These are phyloP conservation scores for Priceomyces haplophilus DNA, from an alignment of 805 yeast genomes.

Conservation along the genomic window DNA sequence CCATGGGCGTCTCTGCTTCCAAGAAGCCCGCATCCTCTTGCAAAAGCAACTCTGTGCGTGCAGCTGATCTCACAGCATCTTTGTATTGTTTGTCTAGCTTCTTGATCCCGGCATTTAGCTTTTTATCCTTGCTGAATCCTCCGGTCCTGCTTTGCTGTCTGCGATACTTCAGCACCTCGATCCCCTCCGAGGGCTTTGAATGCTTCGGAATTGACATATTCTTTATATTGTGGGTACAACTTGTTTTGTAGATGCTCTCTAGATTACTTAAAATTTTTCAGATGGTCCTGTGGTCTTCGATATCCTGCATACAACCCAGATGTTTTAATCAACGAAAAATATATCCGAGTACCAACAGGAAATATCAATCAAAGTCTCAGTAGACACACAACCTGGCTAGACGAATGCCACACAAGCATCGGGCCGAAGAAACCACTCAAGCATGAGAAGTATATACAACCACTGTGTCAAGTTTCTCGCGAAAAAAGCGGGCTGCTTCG, in stretches of 20 bases:
- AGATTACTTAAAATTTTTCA: slow-evolving; percentile 3
- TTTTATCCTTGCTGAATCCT: slow-evolving; percentile 49
- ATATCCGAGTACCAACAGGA: not conserved
- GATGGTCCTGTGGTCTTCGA: slow-evolving; percentile 1
- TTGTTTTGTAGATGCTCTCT: too few relatives aligned
- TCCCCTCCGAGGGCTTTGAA: slow-evolving; percentile 18
- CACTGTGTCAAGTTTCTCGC: not conserved
- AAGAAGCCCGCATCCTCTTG: slow-evolving; percentile 83
- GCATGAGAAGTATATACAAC: not conserved
- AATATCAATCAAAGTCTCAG: too few relatives aligned
- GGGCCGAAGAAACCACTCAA: not conserved
- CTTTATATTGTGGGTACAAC: too few relatives aligned
- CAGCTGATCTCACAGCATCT: slow-evolving; percentile 79
- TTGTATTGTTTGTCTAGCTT: slow-evolving; percentile 68
- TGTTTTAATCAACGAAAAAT: not conserved
- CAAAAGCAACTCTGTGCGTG: slow-evolving; percentile 78
- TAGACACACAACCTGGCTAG: not conserved
- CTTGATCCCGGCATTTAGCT: slow-evolving; percentile 62
- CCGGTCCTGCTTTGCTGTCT: slow-evolving; percentile 23
- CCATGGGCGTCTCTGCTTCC: slow-evolving; percentile 91
- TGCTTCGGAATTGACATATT: slow-evolving; percentile 19
- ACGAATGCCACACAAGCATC: not conserved
- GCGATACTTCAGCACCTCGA: slow-evolving; percentile 25
- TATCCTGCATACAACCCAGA: slow-evolving; percentile 2
- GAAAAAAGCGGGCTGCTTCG: not conserved